Evolutionary conservation across 345 rosid genomes (phyloP), one percentile per base, ranked within the genome.

Genomic region (Leavenworthia alabamica): DNA sequence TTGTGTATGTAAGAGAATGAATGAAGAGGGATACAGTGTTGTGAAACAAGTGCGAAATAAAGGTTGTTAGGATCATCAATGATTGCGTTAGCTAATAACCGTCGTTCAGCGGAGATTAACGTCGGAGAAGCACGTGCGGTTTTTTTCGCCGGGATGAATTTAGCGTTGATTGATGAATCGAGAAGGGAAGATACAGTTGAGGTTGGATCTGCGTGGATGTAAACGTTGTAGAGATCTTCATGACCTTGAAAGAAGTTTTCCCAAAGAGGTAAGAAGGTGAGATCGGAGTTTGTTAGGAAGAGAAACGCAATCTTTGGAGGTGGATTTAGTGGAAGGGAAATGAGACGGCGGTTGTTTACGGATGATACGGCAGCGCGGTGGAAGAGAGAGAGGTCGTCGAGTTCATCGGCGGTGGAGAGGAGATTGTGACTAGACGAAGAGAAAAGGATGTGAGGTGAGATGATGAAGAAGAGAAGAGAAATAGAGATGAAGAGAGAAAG

Each of bases 241-340:
- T 79, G 70, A 22, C 80, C 87, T 37, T 59, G 36, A 82, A 91
- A 84, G 77, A 91, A 91, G 3, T 68, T 73, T 5, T 83, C 88
- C 98, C 96, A 91, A 0, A 88, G 31, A 22, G 91, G 97, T 2
- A 86, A 74, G 68, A 90, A 88, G 33, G 73, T 61, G 66, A 90
- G 91, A 73, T 86, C 79, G 33, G 96, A 84, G 83, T 88, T 88
- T 0, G 97, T 90, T 31, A 90, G 86, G 82, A 90, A 90, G 57
- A 90, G 94, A 65, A 90, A 90, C 7, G 97, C 97, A 67, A 90
- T 84, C 66, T 84, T 90, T 0, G 94, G 91, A 5, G 61, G 71
- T 14, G 90, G 80, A 32, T 67, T 60, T 0, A 41, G 84, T 29
- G 85, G 72, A 52, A 73, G 56, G 20, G 75, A 72, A 37, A 64